Conservation (phyloP, 1,284 basidiomycete genomes). For the Anthracocystis walkeri region DNA sequence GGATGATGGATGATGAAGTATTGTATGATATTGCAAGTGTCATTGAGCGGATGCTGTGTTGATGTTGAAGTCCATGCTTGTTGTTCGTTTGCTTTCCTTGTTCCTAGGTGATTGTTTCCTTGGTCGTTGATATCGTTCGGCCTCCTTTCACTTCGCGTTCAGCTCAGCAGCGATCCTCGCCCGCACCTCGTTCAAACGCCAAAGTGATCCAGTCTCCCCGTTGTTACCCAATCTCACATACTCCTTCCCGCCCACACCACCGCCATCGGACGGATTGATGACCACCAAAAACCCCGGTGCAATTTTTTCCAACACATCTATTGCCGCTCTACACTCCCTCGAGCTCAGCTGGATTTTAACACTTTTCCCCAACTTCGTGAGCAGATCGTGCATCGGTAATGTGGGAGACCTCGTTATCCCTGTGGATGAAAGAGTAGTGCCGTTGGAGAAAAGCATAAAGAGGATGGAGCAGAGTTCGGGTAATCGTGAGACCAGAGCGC, state of each 20-base stretch:
- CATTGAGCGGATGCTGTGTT: background rate
- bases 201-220: slow-evolving; percentile 11
- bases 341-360: slow-evolving; percentile 52
- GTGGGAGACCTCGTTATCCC: slow-evolving; percentile 33
- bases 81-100: background rate
- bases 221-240: slow-evolving; percentile 34
- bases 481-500: slow-evolving; percentile 45
- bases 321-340: slow-evolving; percentile 38
- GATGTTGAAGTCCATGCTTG: background rate
- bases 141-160: slow-evolving; percentile 10
- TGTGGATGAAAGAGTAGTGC: slow-evolving; percentile 27
- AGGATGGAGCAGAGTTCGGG: slow-evolving; percentile 53
- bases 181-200: slow-evolving; percentile 31
- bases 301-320: slow-evolving; percentile 40
- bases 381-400: slow-evolving; percentile 49
- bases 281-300: slow-evolving; percentile 57
- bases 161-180: slow-evolving; percentile 22
- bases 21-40: too few species aligned
- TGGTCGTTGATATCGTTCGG: background rate
- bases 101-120: background rate
- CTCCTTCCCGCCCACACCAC: slow-evolving; percentile 13
- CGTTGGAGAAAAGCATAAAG: slow-evolving; percentile 60
- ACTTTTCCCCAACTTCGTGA: slow-evolving; percentile 36
- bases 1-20: background rate
- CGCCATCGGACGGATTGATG: slow-evolving; percentile 7